Base-by-base conservation (phyloP, 306 rosid species). In the Vicia faba region DNA sequence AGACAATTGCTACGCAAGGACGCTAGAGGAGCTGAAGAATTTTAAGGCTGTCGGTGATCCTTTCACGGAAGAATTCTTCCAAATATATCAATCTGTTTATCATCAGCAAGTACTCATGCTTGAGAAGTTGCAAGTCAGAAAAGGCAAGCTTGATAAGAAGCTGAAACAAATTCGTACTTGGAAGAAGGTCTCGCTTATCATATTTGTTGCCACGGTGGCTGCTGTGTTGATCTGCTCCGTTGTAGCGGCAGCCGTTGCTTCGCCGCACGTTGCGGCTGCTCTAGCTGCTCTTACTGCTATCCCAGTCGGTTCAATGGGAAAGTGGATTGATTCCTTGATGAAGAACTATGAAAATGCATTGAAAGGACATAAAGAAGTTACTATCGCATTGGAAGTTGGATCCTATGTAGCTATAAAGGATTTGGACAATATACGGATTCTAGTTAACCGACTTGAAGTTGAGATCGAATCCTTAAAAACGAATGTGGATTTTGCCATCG, bases 221-320 rank as follows among this genome's bases (percentile, higher is more conserved):
- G 72, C 95, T 1, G 86, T 91, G 4, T 79, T 91, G 88, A 88
- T 91, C 33, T 91, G 96, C 75, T 88, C 97, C 0, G 87, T 91
- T 18, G 96, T 91, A 68, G 96, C 96, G 1, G 96, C 95, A 39
- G 95, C 96, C 26, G 72, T 91, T 81, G 90, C 96, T 56, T 82
- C 95, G 14, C 96, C 95, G 1, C 92, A 86, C 0, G 85, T 92
- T 49, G 97, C 97, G 0, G 92, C 91, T 4, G 95, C 88, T 23
- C 45, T 91, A 23, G 96, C 95, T 11, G 96, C 96, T 1, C 96
- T 88, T 6, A 41, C 84, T n/a, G 71, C 97, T 11, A 58, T 92
- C 64, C 95, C 96, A 1, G 54, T 92, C 10, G 95, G 96, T 2
- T 85, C 97, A 64, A 81, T 82, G 95, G 96, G 96, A 62, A 89